Evolutionary conservation across 2,329 filamentous ascomycete species (phyloP), one percentile per base, ranked within the genome.

Genomic region (Colletotrichum sp.): DNA sequence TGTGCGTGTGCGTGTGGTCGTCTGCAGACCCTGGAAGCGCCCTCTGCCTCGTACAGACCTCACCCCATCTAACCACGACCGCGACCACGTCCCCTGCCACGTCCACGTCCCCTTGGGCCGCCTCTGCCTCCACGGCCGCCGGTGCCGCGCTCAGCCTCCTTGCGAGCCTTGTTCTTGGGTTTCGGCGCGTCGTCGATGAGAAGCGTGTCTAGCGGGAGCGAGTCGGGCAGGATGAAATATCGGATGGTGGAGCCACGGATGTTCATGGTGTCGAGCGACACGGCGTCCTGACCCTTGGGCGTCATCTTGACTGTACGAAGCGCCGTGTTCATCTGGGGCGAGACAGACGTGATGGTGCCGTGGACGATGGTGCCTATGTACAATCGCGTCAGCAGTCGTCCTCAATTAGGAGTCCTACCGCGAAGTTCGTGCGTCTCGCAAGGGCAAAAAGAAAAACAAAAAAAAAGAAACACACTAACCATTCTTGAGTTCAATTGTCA

Each of bases 101-200:
- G 86, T 22, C 91, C 91, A 70, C 92, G 86, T 29, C 91, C 89
- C 63, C 90, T 84, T n/a, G 71, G 71, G 16, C 90, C 88, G 66
- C 90, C 84, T 36, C 90, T 88, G 34, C 90, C 84, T 25, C 89
- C 85, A 22, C 90, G 86, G 22, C 89, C 85, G 25, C 90, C 86
- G 61, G 89, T 90, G 59, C 91, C 90, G 64, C 93, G 88, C 75
- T 92, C 91, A 36, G 90, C 90, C 88, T 99, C 97, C 90, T 99
- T 99, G 84, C 96, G 92, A 30, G 97, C 96, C 93, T 99, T 99
- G 89, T 99, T 99, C 94, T 99, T 99, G 77, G 97, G 96, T 90
- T 99, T 99, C 68, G 96, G 96, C 82, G 95, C 93, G 87, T 99
- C 97, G 85, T 99, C 97, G 80, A 99, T 96, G 78, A 99, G 91